Percentiles rank a stretch among this genome's conserved stretches.
phyloP scores from a whole-genome alignment of 148 eudicot genomes.

The Nepenthes gracilis region DNA sequence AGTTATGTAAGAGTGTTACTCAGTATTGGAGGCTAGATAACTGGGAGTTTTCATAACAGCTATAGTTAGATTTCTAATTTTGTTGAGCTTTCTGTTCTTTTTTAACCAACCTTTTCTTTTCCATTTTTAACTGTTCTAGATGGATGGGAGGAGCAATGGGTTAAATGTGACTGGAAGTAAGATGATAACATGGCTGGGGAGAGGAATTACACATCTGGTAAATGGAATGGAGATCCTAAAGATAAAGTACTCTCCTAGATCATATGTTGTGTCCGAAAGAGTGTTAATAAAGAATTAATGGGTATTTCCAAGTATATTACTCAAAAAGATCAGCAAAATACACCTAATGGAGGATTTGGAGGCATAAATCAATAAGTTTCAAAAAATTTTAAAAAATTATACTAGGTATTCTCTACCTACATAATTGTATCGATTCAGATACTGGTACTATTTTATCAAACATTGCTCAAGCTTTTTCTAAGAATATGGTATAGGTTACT shows the following conservation, averaged over 20 bases:
- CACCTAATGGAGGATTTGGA: no score
- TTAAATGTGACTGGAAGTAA: slow-evolving; percentile 93
- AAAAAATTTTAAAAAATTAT: no score
- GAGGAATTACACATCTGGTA: slow-evolving; percentile 94
- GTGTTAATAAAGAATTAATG: no score
- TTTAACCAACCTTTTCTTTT: not conserved
- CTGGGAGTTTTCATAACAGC: not conserved
- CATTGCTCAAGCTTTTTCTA: no score
- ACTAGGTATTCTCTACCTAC: no score
- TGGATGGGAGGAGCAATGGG: slow-evolving; percentile 95
- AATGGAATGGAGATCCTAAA: slow-evolving; percentile 86
- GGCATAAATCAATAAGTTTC: no score
- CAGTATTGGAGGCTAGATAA: not conserved
- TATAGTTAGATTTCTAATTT: not conserved
- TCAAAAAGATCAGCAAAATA: no score
- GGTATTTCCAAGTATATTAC: no score
- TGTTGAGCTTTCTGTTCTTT: not conserved
- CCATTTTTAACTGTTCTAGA: slow-evolving; percentile 18
- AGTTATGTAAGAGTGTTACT: not conserved
- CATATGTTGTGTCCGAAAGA: not conserved
- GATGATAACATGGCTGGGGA: slow-evolving; percentile 93
- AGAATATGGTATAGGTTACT: no score
- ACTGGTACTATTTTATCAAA: no score
- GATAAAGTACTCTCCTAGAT: slow-evolving; percentile 44
- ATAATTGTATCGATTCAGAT: no score